Base-by-base conservation (phyloP, 352 stramenopile species). In the Phytophthora tentaculata region DNA sequence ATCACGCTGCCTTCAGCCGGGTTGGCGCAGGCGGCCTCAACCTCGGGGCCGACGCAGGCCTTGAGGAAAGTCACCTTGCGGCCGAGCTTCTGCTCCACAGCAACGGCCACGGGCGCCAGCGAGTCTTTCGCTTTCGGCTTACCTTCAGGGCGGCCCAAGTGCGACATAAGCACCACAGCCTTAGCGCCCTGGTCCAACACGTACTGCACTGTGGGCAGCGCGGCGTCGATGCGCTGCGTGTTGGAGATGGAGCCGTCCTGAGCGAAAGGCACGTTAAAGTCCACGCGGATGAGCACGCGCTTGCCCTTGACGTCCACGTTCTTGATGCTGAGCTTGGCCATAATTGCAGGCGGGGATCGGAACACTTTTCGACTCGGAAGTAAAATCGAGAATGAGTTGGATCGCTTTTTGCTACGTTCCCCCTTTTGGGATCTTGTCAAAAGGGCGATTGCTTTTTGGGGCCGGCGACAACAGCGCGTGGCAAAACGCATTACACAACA, bases 191-290 rank as follows among this genome's bases (percentile, higher is more conserved):
- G 95, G 59, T 95, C 84, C 56, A 98, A 92, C 65, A 99, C 93
- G 80, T 98, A 99, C 84, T 99, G 71, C 63, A 99, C 97, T 12
- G 98, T 99, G 37, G 98, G 85, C 74, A 99, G 64, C 75, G 91
- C 92, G 32, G 87, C 97, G 54, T 98, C 93, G 77, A 99, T 99
- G 74, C 98, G 96, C 75, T 99, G 97, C 64, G 97, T 99, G 89
- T 99, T 99, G 58, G 87, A 98, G 60, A 98, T 94, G 66, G 97
- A 97, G 63, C 95, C 98, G 76, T 97, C 92, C 23, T 51, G 48
- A 17, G 88, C 81, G 70, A 99, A 98, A 16, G 98, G 98, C 43
- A 99, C 98, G 80, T 99, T 99, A 68, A 99, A 98, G 88, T 99
- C 98, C 64, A 98, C 98, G 74, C 98, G 95, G 62, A 99, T 97